phyloP scores from a whole-genome alignment of 208 protist species.

The Crithidia bombi region DNA sequence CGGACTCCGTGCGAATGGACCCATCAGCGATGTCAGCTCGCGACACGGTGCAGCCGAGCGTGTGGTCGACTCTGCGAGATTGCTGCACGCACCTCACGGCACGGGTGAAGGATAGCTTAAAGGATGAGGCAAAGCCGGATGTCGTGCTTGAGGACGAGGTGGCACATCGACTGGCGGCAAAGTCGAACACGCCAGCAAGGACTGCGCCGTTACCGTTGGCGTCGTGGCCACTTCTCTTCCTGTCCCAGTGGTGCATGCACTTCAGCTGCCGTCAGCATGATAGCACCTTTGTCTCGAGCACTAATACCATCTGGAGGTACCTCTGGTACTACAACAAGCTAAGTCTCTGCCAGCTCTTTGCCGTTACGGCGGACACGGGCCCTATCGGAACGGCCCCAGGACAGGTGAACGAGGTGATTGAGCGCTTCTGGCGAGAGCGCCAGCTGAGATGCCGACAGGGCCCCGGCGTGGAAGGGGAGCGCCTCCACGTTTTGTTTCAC shows the following conservation, averaged over 20 bases:
- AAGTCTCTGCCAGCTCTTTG: slow-evolving; percentile 49
- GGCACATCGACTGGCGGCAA: neutral
- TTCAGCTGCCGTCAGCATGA: slow-evolving; percentile 71
- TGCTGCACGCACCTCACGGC: neutral
- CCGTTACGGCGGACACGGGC: slow-evolving; percentile 63
- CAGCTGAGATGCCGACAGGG: slow-evolving; percentile 28
- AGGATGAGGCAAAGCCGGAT: neutral
- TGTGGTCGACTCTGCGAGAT: neutral
- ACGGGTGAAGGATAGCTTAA: neutral
- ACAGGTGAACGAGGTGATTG: slow-evolving; percentile 52
- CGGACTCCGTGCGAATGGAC: neutral
- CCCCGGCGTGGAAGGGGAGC: neutral
- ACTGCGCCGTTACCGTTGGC: neutral
- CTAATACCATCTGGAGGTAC: slow-evolving; percentile 85
- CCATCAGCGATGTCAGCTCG: neutral
- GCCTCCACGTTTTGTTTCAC: slow-evolving; percentile 47
- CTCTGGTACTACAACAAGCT: slow-evolving; percentile 79
- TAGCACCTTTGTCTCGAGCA: slow-evolving; percentile 77
- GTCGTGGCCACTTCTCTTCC: slow-evolving; percentile 14
- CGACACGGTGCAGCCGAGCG: neutral
- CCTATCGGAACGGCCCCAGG: slow-evolving; percentile 65
- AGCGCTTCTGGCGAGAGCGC: slow-evolving; percentile 53
- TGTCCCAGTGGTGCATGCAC: slow-evolving; percentile 36
- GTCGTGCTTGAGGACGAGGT: neutral
- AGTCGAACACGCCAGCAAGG: neutral